Percentiles rank a stretch among this genome's conserved stretches.
Conservation (phyloP, 306 rosid species). For the Castanospermum australe region DNA sequence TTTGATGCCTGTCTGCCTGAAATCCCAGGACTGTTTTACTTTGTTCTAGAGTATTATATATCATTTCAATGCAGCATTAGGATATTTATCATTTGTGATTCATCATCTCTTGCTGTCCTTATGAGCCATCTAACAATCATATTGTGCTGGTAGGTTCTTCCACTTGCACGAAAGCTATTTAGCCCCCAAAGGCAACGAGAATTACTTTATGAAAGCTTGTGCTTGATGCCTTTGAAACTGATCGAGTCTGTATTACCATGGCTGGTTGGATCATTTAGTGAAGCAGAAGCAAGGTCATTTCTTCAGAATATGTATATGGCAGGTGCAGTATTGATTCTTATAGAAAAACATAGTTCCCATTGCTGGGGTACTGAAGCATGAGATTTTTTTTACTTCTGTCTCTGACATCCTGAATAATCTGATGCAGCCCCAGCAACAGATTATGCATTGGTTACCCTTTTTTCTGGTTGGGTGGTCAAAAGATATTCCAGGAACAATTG, state of each 20-base stretch:
- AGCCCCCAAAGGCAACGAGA: constrained; percentile 64
- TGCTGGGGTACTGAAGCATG: background rate
- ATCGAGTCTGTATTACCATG: constrained; percentile 75
- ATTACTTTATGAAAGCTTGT: constrained; percentile 61
- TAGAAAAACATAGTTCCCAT: background rate
- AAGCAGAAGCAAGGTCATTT: constrained; percentile 56
- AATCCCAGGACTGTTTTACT: background rate
- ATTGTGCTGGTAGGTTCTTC: constrained; percentile 57
- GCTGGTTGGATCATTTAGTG: constrained; percentile 57
- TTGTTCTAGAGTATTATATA: background rate
- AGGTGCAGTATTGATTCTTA: constrained; percentile 36
- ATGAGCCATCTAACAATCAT: constrained; percentile 10
- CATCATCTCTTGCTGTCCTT: constrained; percentile 15
- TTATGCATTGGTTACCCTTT: constrained; percentile 65
- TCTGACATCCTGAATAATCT: constrained; percentile 22
- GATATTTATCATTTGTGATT: background rate
- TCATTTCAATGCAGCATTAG: background rate
- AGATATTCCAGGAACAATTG: constrained; percentile 51
- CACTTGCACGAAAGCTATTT: constrained; percentile 65
- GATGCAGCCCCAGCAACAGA: constrained; percentile 67
- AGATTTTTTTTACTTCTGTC: background rate
- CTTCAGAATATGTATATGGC: constrained; percentile 65
- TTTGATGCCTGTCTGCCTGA: background rate
- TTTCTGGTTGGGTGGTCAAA: constrained; percentile 82
- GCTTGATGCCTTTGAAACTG: constrained; percentile 74